These are phyloP conservation scores for Halteria grandinella DNA, from an alignment of 73 alveolate genomes.

Conservation along the genomic window DNA sequence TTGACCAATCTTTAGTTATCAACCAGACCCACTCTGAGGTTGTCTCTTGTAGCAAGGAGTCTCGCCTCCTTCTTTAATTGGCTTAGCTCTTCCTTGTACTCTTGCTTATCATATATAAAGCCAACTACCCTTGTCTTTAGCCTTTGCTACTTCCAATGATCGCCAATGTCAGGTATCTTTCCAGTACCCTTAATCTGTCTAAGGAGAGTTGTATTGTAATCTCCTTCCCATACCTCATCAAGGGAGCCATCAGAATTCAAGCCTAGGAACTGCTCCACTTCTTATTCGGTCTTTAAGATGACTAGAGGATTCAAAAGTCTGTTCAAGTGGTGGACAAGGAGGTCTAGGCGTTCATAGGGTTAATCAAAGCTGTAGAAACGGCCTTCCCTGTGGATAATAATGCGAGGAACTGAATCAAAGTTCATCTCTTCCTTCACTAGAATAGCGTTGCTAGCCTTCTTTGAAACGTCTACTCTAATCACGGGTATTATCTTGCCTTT, in stretches of 20 bases:
- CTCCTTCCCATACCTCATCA: conserved; percentile 35
- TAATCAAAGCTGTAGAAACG: conserved; percentile 8
- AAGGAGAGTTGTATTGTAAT: background rate
- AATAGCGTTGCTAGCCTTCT: conserved; percentile 17
- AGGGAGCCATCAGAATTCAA: too few relatives aligned
- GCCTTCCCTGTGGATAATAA: conserved; percentile 5
- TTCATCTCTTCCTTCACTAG: conserved; percentile 28
- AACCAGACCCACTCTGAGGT: conserved; percentile 55
- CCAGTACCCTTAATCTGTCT: background rate
- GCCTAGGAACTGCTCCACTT: conserved; percentile 42
- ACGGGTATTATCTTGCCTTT: conserved; percentile 47
- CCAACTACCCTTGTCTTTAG: conserved; percentile 49
- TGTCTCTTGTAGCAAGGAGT: conserved; percentile 51
- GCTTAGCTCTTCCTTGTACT: conserved; percentile 50
- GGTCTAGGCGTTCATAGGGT: background rate
- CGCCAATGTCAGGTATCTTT: background rate
- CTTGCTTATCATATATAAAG: conserved; percentile 43
- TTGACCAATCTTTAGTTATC: conserved; percentile 33
- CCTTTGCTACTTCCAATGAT: background rate
- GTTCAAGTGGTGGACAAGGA: conserved; percentile 27
- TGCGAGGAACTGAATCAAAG: conserved; percentile 1
- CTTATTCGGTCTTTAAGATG: conserved; percentile 44
- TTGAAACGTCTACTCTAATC: conserved; percentile 37
- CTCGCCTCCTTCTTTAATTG: conserved; percentile 15
- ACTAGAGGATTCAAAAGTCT: conserved; percentile 46